These are phyloP conservation scores for Daldinia eschscholtzii DNA, from an alignment of 2,329 filamentous ascomycete genomes.

Conservation along the genomic window DNA sequence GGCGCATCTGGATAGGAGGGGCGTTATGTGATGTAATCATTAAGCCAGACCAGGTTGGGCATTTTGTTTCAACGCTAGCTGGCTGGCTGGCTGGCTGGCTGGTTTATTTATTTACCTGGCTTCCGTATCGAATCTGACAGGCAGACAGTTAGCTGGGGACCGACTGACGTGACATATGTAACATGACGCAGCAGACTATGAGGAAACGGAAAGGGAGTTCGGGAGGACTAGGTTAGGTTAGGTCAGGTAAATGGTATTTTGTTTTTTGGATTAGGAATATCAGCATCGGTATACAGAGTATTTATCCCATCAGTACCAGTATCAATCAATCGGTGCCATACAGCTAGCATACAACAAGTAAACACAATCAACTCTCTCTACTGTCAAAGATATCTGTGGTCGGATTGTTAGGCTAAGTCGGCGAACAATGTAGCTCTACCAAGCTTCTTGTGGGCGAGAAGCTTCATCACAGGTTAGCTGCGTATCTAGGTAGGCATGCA, in stretches of 20 bases:
- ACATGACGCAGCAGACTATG: background rate
- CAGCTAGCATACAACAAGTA: background rate
- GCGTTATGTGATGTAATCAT: constrained; percentile 50
- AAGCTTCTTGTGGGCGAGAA: too few species aligned
- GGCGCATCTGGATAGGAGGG: constrained; percentile 65
- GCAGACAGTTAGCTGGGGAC: background rate
- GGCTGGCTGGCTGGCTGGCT: too few species aligned
- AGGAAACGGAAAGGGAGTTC: background rate
- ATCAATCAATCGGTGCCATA: background rate
- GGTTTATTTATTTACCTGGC: too few species aligned
- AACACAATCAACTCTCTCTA: background rate
- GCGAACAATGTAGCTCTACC: too few species aligned
- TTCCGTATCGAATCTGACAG: background rate
- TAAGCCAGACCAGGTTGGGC: background rate
- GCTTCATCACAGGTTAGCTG: too few species aligned
- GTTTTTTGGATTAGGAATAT: background rate
- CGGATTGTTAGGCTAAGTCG: background rate
- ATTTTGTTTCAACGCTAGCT: background rate
- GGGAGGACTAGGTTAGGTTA: background rate
- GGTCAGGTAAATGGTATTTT: background rate
- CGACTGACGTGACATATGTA: background rate
- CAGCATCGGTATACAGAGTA: background rate
- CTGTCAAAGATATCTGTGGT: background rate
- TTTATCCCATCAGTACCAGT: background rate
- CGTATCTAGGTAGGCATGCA: too few species aligned